phyloP scores from a whole-genome alignment of 75 land plant genomes.

The Isoetes taiwanensis region DNA sequence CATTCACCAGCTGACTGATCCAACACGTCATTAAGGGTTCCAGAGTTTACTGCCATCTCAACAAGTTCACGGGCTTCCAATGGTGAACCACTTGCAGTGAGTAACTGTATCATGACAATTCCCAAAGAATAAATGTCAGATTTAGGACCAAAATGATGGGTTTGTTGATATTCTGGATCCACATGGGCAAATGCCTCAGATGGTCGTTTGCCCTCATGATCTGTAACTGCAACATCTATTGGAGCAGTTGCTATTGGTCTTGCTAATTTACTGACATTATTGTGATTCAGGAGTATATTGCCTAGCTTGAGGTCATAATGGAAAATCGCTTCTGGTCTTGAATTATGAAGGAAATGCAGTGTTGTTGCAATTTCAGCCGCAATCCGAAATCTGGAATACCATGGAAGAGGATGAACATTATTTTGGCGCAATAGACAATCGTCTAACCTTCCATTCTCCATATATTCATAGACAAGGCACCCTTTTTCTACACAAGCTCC shows the following conservation, averaged over 20 bases:
- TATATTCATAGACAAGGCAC: constrained; percentile 42
- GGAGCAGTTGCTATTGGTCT: constrained; percentile 22
- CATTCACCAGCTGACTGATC: constrained; percentile 49
- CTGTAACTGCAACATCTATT: constrained; percentile 1
- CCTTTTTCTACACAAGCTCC: constrained; percentile 53
- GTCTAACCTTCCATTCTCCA: constrained; percentile 31
- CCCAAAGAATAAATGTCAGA: constrained; percentile 14
- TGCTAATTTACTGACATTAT: constrained; percentile 21
- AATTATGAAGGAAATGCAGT: constrained; percentile 23
- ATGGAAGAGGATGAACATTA: constrained; percentile 14
- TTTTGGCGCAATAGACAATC: constrained; percentile 22
- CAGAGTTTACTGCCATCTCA: constrained; percentile 16
- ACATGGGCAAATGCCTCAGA: constrained; percentile 28
- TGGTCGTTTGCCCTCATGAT: neutral
- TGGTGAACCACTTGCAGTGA: too few relatives aligned
- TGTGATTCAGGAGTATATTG: constrained; percentile 24
- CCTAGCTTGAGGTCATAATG: constrained; percentile 28
- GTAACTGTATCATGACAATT: constrained; percentile 15
- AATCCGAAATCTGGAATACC: constrained; percentile 20
- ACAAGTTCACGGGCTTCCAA: too few relatives aligned
- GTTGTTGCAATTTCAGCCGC: constrained; percentile 24
- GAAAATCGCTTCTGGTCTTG: constrained; percentile 15
- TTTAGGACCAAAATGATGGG: constrained; percentile 3
- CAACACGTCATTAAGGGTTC: constrained; percentile 26
- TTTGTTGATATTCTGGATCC: constrained; percentile 10